Percentiles rank a stretch among this genome's conserved stretches.
phyloP scores from a whole-genome alignment of 148 eudicot genomes.

The Vaccinium macrocarpon region DNA sequence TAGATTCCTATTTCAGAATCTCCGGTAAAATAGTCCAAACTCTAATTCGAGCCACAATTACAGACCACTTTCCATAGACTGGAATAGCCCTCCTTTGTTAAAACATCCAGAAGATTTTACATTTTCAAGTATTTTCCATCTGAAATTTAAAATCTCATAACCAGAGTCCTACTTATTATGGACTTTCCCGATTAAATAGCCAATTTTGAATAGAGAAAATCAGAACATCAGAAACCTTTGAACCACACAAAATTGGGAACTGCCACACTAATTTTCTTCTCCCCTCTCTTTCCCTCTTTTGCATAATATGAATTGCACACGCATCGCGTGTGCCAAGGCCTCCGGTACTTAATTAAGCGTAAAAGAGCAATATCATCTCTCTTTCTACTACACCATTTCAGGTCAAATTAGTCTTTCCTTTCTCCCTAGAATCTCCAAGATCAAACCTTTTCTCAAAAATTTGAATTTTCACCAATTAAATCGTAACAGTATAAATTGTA shows the following conservation, averaged over 20 bases:
- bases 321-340: no score
- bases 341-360: no score
- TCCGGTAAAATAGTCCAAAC: neutral
- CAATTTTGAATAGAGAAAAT: neutral
- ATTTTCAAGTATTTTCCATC: neutral
- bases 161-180: neutral
- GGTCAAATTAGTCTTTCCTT: neutral
- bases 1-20: neutral
- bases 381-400: neutral
- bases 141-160: neutral
- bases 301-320: no score
- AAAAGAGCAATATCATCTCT: neutral
- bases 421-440: neutral
- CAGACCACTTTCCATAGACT: neutral
- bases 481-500: neutral
- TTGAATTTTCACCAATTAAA: neutral
- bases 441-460: neutral
- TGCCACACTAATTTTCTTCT: no score
- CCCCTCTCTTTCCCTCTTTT: no score
- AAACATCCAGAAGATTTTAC: neutral
- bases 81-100: neutral
- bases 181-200: neutral
- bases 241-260: neutral
- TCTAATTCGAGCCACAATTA: neutral
- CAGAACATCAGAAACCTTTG: conserved; percentile 10